Conservation (phyloP, 2,329 filamentous ascomycete species). For the Cladosporium sp. region DNA sequence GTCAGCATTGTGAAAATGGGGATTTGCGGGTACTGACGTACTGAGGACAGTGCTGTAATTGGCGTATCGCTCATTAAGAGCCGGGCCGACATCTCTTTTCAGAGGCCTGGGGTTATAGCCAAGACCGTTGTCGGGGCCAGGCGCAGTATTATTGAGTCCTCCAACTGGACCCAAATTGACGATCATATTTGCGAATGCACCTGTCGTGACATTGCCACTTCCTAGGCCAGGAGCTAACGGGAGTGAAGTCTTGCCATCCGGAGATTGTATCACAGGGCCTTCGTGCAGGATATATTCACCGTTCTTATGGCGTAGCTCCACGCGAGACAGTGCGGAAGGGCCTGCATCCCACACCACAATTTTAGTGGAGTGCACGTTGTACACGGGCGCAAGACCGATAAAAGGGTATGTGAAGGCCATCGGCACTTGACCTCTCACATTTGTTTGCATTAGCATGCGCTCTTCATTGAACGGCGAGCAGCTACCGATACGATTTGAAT, state of each 20-base stretch:
- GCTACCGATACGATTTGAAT: no score
- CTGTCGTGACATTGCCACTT: conserved; percentile 47
- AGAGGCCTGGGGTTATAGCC: conserved; percentile 32
- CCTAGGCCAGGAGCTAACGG: conserved; percentile 39
- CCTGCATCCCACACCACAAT: no score
- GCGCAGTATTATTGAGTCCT: neutral
- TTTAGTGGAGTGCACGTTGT: no score
- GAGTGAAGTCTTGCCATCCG: conserved; percentile 2
- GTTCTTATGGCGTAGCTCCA: conserved; percentile 1
- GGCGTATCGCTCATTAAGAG: neutral
- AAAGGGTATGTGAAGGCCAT: no score
- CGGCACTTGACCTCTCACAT: no score
- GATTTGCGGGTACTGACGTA: neutral
- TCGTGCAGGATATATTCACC: conserved; percentile 26
- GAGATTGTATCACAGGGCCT: conserved; percentile 31
- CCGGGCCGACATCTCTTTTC: neutral
- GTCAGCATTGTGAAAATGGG: neutral
- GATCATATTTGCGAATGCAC: conserved; percentile 43
- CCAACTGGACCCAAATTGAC: conserved; percentile 47
- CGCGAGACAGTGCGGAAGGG: no score
- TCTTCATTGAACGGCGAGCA: no score
- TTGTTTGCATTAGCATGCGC: no score
- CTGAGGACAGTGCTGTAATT: neutral
- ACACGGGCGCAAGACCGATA: no score
- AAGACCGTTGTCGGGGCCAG: conserved; percentile 27